Evolutionary conservation across 2,329 filamentous ascomycete species (phyloP).

Genomic region (Aspergillus arachidicola): DNA sequence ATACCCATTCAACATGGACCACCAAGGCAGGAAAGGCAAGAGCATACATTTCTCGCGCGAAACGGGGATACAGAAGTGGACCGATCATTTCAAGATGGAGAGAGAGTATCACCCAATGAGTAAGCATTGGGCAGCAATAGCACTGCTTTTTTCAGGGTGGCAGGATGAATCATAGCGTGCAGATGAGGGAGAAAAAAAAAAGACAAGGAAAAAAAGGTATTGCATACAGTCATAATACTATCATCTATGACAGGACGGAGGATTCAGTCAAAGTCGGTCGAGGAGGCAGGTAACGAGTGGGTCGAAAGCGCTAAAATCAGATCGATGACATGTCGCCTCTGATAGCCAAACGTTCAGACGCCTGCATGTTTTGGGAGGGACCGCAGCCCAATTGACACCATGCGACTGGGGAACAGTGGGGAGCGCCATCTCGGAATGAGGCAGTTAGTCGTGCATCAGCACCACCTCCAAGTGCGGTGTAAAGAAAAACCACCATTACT

Average conservation of each 20-base stretch:
- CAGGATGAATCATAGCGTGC: conserved; percentile 19
- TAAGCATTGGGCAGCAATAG: conserved; percentile 30
- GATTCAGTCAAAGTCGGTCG: conserved; percentile 5
- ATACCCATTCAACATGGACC: conserved; percentile 24
- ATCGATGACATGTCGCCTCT: conserved; percentile 29
- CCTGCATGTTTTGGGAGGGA: conserved; percentile 23
- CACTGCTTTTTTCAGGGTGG: conserved; percentile 17
- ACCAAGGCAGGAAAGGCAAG: conserved; percentile 16
- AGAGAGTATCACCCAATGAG: conserved; percentile 15
- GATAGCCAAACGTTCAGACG: conserved; percentile 24
- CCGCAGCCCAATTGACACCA: conserved; percentile 22
- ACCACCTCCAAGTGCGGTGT: conserved; percentile 23
- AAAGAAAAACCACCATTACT: conserved; percentile 16
- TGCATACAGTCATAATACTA: conserved; percentile 1
- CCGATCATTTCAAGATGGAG: conserved; percentile 13
- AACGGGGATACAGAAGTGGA: conserved; percentile 16
- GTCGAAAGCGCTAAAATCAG: conserved; percentile 21
- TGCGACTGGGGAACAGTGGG: conserved; percentile 21
- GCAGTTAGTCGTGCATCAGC: conserved; percentile 26
- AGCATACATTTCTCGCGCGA: conserved; percentile 17
- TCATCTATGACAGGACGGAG: background rate
- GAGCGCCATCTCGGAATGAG: conserved; percentile 24
- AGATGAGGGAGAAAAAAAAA: conserved; percentile 16
- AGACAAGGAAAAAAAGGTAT: conserved; percentile 16
- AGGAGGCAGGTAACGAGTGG: conserved; percentile 20